A percentile compares a stretch with the other conserved stretches of the same genome.
Conservation (phyloP, 768 basidiomycete genomes). For the Suillus ampliporus region DNA sequence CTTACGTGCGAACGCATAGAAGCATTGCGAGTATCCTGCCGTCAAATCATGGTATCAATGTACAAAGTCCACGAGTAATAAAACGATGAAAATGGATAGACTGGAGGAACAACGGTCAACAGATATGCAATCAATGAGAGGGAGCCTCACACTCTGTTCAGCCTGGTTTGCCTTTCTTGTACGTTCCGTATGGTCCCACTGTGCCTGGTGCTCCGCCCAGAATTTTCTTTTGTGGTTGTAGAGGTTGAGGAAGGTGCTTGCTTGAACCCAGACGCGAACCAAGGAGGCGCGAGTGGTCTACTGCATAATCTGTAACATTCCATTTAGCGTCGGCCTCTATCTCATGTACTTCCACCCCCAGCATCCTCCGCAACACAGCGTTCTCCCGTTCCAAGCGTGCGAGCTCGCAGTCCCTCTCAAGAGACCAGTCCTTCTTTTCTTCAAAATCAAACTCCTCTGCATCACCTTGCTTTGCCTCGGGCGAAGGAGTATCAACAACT, state of each 20-base stretch:
- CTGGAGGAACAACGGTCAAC: not conserved
- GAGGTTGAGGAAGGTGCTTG: slow-evolving; percentile 8
- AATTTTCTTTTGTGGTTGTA: slow-evolving; percentile 27
- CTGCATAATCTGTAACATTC: slow-evolving; percentile 15
- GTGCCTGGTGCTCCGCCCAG: slow-evolving; percentile 42
- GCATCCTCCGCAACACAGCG: slow-evolving; percentile 72
- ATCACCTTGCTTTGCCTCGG: slow-evolving; percentile 10
- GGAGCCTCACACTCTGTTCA: not conserved
- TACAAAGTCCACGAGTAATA: not conserved
- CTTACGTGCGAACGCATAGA: not conserved
- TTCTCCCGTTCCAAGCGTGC: slow-evolving; percentile 89
- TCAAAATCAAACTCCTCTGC: slow-evolving; percentile 28
- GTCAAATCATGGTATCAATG: not conserved
- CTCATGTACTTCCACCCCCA: slow-evolving; percentile 52
- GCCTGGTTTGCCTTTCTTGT: slow-evolving; percentile 31
- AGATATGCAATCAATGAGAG: not conserved
- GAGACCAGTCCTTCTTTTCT: slow-evolving; percentile 63
- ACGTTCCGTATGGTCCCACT: slow-evolving; percentile 51
- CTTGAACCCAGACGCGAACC: slow-evolving; percentile 21
- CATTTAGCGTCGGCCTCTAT: slow-evolving; percentile 2
- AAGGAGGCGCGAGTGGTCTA: slow-evolving; percentile 22
- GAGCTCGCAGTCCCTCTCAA: slow-evolving; percentile 93
- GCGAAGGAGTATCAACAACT: slow-evolving; percentile 16
- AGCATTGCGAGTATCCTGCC: not conserved
- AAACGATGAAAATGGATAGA: not conserved